phyloP scores from a whole-genome alignment of 192 early-diverging fungal genomes.

The Pilobolus umbonatus region DNA sequence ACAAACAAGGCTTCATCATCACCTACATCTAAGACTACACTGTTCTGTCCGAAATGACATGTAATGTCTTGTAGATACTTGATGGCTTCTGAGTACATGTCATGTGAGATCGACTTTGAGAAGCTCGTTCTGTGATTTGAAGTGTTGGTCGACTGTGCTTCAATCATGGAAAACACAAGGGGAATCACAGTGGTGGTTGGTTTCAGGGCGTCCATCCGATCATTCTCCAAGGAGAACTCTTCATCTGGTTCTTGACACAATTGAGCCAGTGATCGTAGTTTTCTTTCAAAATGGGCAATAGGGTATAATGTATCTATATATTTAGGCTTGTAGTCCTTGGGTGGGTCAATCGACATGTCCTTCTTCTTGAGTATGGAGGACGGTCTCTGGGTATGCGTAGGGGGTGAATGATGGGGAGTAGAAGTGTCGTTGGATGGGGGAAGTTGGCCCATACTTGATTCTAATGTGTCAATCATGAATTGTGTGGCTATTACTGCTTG shows the following conservation, averaged over 20 bases:
- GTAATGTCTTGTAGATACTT: constrained; percentile 16
- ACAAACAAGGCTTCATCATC: constrained; percentile 12
- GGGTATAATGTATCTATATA: constrained; percentile 29
- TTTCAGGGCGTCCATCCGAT: neutral
- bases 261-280: constrained; percentile 27
- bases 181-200: constrained; percentile 13
- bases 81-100: constrained; percentile 32
- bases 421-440: too few species aligned
- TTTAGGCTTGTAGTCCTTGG: constrained; percentile 21
- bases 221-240: neutral
- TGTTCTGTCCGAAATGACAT: constrained; percentile 19
- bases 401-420: too few species aligned
- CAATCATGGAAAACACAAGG: constrained; percentile 19
- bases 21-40: constrained; percentile 24
- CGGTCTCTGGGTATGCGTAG: too few species aligned
- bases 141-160: neutral
- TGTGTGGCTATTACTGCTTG: constrained; percentile 21
- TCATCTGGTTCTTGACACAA: constrained; percentile 24
- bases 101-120: constrained; percentile 9
- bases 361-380: too few species aligned
- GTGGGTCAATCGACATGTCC: constrained; percentile 5
- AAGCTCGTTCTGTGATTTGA: neutral
- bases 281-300: constrained; percentile 25
- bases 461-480: constrained; percentile 28
- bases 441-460: constrained; percentile 10